Evolutionary conservation across 2,329 filamentous ascomycete species (phyloP).

Genomic region (Exophiala phaeomuriformis): DNA sequence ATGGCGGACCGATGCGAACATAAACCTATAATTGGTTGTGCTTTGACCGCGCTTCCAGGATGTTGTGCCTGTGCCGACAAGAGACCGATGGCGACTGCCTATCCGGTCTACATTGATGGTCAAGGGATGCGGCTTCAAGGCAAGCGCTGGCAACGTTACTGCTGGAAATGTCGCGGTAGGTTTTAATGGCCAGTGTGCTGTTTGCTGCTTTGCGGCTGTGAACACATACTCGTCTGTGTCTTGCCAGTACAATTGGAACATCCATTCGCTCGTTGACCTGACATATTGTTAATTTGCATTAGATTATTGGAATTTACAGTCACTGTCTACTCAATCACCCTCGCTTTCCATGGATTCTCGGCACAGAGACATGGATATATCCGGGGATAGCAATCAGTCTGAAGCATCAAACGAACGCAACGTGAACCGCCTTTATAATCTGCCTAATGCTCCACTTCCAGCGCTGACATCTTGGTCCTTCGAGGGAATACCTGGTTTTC

Average conservation of each 20-base stretch:
- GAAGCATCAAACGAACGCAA: conserved; percentile 1
- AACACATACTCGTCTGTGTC: not conserved
- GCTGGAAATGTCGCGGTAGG: conserved; percentile 27
- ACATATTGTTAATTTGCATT: conserved; percentile 21
- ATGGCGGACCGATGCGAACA: conserved; percentile 21
- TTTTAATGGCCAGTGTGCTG: not conserved
- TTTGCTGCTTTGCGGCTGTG: not conserved
- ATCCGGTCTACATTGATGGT: conserved; percentile 26
- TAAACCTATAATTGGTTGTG: conserved; percentile 23
- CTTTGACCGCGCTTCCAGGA: conserved; percentile 20
- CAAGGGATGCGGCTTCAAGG: conserved; percentile 24
- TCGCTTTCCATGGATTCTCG: conserved; percentile 3
- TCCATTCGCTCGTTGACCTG: conserved; percentile 8
- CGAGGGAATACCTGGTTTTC: not conserved
- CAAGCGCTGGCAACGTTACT: conserved; percentile 26
- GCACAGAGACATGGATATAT: not conserved
- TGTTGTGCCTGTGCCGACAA: conserved; percentile 27
- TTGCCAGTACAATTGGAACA: not conserved
- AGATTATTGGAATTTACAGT: conserved; percentile 23
- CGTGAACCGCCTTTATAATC: conserved; percentile 1
- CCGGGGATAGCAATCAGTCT: not conserved
- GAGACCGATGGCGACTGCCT: conserved; percentile 23
- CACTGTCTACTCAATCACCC: conserved; percentile 2
- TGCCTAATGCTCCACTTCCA: not conserved
- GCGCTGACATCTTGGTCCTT: conserved; percentile 2